Evolutionary conservation across 208 protist genomes (phyloP), one percentile per base, ranked within the genome.

Genomic region (Trypanosoma theileri): DNA sequence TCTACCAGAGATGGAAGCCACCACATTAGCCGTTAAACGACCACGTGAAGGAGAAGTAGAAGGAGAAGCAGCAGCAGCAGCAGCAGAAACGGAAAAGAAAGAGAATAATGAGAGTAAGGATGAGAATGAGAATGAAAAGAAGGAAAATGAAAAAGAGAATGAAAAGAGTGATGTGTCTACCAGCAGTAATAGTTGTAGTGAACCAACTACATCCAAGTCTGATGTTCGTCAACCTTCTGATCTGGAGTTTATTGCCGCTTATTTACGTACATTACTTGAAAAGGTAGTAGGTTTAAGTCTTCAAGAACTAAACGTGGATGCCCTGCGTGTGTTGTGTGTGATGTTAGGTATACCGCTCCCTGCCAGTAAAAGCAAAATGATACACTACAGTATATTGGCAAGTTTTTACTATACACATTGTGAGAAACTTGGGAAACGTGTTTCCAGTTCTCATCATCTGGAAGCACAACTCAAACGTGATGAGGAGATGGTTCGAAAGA

Each of bases 371-470:
- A 84, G 71, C 60, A 93, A 93, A 65, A 62, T 79, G 42, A 72
- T 64, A 0, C 66, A 92, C 54, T 95, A 95, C 77, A 95, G 80
- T 77, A 86, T 71, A 8, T 77, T 95, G 0, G 85, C 90, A 19
- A 82, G 62, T 53, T 93, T 91, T 70, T 80, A 95, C 77, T 95
- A 85, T 75, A 91, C 77, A 14, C 53, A 95, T 35, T 95, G 87
- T 70, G 90, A 88, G 55, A 88, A 86, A 67, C 69, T 95, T 14
- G 87, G 87, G 12, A 95, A 95, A 71, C 82, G 90, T 19, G 89
- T 95, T 45, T 82, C 69, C 54, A 77, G n/a, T 55, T 80, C 59
- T 82, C 81, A 35, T 35, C 84, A 60, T 64, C 57, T 52, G 35
- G 55, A 89, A 59, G 71, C 63, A 40, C 75, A 90, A 35, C 68